Percentiles rank a stretch among this genome's conserved stretches.
Evolutionary conservation across 1,284 basidiomycete species (phyloP).

Genomic region (Omphalotus olearius): DNA sequence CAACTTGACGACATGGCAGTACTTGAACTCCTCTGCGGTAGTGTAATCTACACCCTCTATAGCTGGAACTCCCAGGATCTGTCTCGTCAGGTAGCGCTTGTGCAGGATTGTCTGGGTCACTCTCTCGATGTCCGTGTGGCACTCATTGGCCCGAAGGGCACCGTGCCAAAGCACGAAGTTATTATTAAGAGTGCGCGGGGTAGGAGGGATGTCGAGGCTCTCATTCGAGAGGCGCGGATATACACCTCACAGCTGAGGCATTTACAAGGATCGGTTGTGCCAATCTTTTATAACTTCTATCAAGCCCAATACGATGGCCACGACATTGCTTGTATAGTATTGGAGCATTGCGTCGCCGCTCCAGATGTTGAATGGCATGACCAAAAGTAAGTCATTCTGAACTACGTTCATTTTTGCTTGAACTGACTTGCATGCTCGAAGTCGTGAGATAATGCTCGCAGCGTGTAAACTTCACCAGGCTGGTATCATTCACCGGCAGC

Average conservation of each 20-base stretch:
- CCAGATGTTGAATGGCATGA: slow-evolving; percentile 13
- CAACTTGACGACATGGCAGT: slow-evolving; percentile 14
- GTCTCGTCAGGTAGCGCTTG: too few species aligned
- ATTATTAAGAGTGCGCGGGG: slow-evolving; percentile 25
- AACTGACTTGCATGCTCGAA: slow-evolving; percentile 13
- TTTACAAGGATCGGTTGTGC: slow-evolving; percentile 31
- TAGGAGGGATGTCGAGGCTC: slow-evolving; percentile 16
- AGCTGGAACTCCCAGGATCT: too few species aligned
- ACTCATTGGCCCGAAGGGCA: slow-evolving; percentile 16
- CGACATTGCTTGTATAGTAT: slow-evolving; percentile 28
- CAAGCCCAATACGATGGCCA: slow-evolving; percentile 20
- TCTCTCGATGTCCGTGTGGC: slow-evolving; percentile 16
- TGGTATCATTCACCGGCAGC: slow-evolving; percentile 31
- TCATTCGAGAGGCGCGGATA: slow-evolving; percentile 24
- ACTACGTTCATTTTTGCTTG: not conserved
- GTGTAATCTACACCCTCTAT: too few species aligned
- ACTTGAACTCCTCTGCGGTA: slow-evolving; percentile 16
- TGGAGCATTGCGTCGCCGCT: slow-evolving; percentile 32
- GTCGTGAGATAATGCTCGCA: slow-evolving; percentile 28
- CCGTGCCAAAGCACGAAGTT: slow-evolving; percentile 14
- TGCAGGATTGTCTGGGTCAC: too few species aligned
- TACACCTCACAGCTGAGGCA: slow-evolving; percentile 25
- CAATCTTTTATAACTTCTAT: slow-evolving; percentile 28
- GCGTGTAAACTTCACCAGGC: slow-evolving; percentile 30
- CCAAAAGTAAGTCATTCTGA: slow-evolving; percentile 20